Evolutionary conservation across 148 eudicot species (phyloP).

Genomic region (Nepenthes gracilis): DNA sequence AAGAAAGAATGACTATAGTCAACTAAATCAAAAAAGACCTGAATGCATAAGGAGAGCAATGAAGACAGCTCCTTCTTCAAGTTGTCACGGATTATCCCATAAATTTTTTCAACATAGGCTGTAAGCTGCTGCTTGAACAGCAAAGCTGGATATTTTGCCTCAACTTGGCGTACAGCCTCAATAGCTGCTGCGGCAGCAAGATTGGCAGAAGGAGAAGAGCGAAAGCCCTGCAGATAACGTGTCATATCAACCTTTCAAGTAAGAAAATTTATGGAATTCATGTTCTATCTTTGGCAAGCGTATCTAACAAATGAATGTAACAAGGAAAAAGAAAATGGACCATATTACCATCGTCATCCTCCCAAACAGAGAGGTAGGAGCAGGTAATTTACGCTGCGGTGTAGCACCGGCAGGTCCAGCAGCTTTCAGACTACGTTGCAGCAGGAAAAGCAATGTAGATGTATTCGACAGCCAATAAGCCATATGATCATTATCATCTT

Average conservation of each 20-base stretch:
- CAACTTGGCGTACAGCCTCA: slow-evolving; percentile 70
- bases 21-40: slow-evolving; percentile 29
- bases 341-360: slow-evolving; percentile 89
- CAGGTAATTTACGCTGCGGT: slow-evolving; percentile 61
- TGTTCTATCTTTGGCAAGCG: not conserved
- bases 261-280: not conserved
- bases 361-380: slow-evolving; percentile 89
- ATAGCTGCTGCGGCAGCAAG: slow-evolving; percentile 51
- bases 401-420: slow-evolving; percentile 46
- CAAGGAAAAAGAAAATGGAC: slow-evolving; percentile 2
- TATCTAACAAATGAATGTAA: not conserved
- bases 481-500: slow-evolving; percentile 80
- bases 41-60: slow-evolving; percentile 67
- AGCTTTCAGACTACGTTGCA: slow-evolving; percentile 70
- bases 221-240: slow-evolving; percentile 52
- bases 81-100: slow-evolving; percentile 94
- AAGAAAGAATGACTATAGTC: no score
- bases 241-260: not conserved
- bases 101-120: slow-evolving; percentile 91
- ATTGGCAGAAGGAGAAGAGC: slow-evolving; percentile 71
- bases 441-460: slow-evolving; percentile 77
- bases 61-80: slow-evolving; percentile 73
- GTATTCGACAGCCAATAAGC: slow-evolving; percentile 97
- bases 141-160: slow-evolving; percentile 96
- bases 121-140: slow-evolving; percentile 99